A percentile compares a stretch with the other conserved stretches of the same genome.
Conservation (phyloP, 345 rosid genomes). For the Euphorbia tirucalli region DNA sequence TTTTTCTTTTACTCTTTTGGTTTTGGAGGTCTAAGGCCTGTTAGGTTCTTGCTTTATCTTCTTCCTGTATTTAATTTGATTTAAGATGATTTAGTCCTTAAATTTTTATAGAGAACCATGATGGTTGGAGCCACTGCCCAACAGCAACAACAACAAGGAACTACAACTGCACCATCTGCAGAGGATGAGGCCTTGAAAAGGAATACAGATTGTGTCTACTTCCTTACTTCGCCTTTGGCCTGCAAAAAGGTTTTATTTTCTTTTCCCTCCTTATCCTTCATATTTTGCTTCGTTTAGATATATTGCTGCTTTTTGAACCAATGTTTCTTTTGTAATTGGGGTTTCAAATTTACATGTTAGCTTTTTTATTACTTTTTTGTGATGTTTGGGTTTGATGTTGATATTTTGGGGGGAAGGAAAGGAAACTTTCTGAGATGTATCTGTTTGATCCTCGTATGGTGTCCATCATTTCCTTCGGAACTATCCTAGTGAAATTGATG, state of each 20-base stretch:
- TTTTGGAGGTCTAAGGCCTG: neutral
- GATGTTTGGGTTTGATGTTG: neutral
- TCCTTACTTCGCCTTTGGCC: slow-evolving; percentile 92
- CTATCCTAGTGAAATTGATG: slow-evolving; percentile 1
- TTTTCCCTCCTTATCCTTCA: neutral
- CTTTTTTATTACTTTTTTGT: neutral
- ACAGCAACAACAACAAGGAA: slow-evolving; percentile 33
- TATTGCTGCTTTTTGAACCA: neutral
- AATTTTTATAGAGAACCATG: slow-evolving; percentile 21
- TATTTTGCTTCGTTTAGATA: neutral
- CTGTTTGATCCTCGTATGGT: neutral
- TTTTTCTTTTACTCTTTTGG: neutral
- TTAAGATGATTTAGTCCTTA: neutral
- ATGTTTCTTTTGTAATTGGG: slow-evolving; percentile 21
- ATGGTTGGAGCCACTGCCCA: slow-evolving; percentile 61
- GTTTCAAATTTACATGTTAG: slow-evolving; percentile 36
- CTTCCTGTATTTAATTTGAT: neutral
- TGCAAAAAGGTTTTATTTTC: slow-evolving; percentile 78
- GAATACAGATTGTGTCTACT: slow-evolving; percentile 95
- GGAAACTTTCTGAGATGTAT: too few species aligned
- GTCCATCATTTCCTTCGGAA: neutral
- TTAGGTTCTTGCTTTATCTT: neutral
- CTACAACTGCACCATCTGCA: slow-evolving; percentile 28
- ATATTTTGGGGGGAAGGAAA: too few species aligned
- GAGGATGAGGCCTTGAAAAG: slow-evolving; percentile 85